Evolutionary conservation across 805 yeast genomes (phyloP).

Genomic region (Candida nitratophila): DNA sequence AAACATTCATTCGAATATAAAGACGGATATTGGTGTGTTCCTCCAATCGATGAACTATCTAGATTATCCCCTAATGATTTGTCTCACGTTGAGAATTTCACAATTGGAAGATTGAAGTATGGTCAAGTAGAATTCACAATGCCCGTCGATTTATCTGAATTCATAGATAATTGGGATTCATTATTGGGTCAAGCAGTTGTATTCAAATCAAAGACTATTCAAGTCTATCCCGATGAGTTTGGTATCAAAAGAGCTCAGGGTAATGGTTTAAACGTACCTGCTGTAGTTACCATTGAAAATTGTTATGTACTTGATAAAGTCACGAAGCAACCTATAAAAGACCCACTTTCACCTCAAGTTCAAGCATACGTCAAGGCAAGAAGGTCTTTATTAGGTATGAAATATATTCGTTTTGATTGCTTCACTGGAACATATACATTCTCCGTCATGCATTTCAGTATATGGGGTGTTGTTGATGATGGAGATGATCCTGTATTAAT

Average conservation of each 20-base stretch:
- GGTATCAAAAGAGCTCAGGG: conserved; percentile 52
- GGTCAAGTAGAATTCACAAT: conserved; percentile 61
- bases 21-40: conserved; percentile 66
- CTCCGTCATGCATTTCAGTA: conserved; percentile 83
- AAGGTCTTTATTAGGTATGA: conserved; percentile 58
- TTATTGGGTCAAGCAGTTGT: conserved; percentile 36
- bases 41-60: conserved; percentile 45
- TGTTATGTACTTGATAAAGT: conserved; percentile 39
- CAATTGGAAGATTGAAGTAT: conserved; percentile 58
- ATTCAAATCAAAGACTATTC: conserved; percentile 45
- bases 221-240: conserved; percentile 53
- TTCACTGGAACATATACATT: conserved; percentile 71
- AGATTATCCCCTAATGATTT: conserved; percentile 39
- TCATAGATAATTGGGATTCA: conserved; percentile 34
- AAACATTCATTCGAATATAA: too few species aligned
- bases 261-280: conserved; percentile 68
- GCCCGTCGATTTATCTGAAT: conserved; percentile 62
- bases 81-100: conserved; percentile 51
- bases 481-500: conserved; percentile 45
- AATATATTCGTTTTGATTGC: conserved; percentile 74
- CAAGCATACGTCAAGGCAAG: conserved; percentile 43
- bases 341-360: conserved; percentile 33
- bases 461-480: conserved; percentile 84
- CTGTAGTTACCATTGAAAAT: conserved; percentile 60
- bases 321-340: conserved; percentile 18